phyloP scores from a whole-genome alignment of 1,284 basidiomycete genomes.

The Austroboletus novae-zelandiae region DNA sequence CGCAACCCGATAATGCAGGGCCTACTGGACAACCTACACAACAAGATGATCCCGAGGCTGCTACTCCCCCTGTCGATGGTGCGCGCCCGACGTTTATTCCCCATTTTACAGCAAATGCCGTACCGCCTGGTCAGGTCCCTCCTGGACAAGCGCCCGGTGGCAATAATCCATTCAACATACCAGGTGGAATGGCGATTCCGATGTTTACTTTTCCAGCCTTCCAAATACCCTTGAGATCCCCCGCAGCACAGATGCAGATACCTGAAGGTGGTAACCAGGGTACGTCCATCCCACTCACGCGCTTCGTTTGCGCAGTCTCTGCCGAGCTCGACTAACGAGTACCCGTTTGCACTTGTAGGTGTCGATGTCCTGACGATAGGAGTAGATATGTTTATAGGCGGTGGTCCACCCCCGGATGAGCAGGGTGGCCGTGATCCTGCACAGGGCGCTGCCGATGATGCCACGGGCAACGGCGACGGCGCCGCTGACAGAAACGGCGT shows the following conservation, averaged over 20 bases:
- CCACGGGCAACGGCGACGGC: background rate
- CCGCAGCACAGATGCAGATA: slow-evolving; percentile 4
- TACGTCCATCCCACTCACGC: slow-evolving; percentile 8
- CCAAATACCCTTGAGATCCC: slow-evolving; percentile 26
- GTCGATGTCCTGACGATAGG: slow-evolving; percentile 30
- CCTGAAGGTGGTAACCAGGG: slow-evolving; percentile 19
- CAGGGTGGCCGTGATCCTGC: background rate
- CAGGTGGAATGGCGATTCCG: slow-evolving; percentile 17
- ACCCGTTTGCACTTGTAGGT: slow-evolving; percentile 8
- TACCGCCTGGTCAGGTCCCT: slow-evolving; percentile 5
- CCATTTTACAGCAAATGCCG: background rate
- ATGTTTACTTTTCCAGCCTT: slow-evolving; percentile 28
- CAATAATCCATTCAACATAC: slow-evolving; percentile 18
- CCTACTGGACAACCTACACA: background rate
- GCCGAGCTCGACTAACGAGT: slow-evolving; percentile 21
- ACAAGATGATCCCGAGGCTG: background rate
- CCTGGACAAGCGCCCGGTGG: slow-evolving; percentile 5
- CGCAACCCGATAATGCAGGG: slow-evolving; percentile 5
- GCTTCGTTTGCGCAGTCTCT: slow-evolving; percentile 11
- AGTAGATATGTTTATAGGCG: slow-evolving; percentile 31
- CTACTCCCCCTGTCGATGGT: no score
- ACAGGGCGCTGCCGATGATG: slow-evolving; percentile 4
- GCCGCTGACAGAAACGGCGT: slow-evolving; percentile 16
- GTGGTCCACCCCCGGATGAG: slow-evolving; percentile 12
- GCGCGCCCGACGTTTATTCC: background rate